Evolutionary conservation across 1,284 basidiomycete genomes (phyloP).

Genomic region (Trichosporon faecale): DNA sequence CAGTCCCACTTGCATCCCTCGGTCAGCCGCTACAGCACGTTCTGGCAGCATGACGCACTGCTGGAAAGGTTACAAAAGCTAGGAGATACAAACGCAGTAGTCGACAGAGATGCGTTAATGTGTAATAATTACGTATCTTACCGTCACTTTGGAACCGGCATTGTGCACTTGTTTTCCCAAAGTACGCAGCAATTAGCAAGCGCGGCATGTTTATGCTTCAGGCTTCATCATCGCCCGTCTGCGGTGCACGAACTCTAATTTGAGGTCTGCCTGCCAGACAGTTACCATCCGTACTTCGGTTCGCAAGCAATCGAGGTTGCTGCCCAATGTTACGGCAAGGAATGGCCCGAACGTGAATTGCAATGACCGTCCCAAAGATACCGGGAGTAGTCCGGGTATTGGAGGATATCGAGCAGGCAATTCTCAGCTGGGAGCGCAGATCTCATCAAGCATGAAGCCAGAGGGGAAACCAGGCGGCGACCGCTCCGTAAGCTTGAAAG

Average conservation of each 20-base stretch:
- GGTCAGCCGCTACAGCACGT: neutral
- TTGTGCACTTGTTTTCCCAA: neutral
- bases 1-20: neutral
- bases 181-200: neutral
- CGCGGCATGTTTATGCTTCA: neutral
- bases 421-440: neutral
- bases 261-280: neutral
- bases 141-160: neutral
- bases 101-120: neutral
- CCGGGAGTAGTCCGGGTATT: neutral
- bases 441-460: neutral
- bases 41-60: neutral
- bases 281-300: too few relatives aligned
- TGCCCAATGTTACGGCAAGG: too few relatives aligned
- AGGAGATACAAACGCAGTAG: neutral
- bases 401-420: neutral
- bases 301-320: too few relatives aligned
- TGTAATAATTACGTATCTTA: neutral
- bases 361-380: neutral
- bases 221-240: neutral
- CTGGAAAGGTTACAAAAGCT: neutral
- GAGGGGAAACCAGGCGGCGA: neutral
- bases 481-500: neutral
- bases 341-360: neutral
- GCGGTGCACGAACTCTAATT: neutral